Evolutionary conservation across 2,329 filamentous ascomycete species (phyloP).

Genomic region (Fusarium subtropicale): DNA sequence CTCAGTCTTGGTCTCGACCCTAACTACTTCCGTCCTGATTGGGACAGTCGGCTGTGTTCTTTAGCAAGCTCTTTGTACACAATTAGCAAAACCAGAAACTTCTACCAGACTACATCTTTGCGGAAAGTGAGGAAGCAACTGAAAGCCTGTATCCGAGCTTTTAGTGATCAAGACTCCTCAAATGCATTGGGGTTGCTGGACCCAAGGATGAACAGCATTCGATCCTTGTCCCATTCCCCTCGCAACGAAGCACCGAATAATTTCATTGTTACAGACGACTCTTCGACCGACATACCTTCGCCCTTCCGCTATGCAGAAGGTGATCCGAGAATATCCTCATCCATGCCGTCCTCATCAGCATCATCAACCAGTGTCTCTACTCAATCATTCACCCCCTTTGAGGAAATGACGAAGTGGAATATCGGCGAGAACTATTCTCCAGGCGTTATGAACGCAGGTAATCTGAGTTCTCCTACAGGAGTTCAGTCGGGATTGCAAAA

Average conservation of each 20-base stretch:
- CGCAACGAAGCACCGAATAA: slow-evolving; percentile 21
- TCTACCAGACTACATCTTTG: slow-evolving; percentile 44
- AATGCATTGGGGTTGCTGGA: slow-evolving; percentile 38
- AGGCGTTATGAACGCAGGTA: slow-evolving; percentile 33
- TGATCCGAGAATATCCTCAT: slow-evolving; percentile 37
- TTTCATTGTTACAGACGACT: slow-evolving; percentile 18
- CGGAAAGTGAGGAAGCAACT: slow-evolving; percentile 47
- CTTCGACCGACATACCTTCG: slow-evolving; percentile 19
- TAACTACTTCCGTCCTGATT: slow-evolving; percentile 36
- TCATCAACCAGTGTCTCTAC: slow-evolving; percentile 40
- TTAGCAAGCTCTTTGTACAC: slow-evolving; percentile 46
- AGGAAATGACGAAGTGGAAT: slow-evolving; percentile 46
- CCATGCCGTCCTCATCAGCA: slow-evolving; percentile 41
- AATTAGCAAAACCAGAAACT: slow-evolving; percentile 46
- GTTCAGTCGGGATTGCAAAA: slow-evolving; percentile 43
- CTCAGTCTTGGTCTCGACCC: slow-evolving; percentile 35
- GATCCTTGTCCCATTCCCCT: slow-evolving; percentile 42
- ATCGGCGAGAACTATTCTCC: slow-evolving; percentile 42
- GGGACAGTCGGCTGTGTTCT: slow-evolving; percentile 42
- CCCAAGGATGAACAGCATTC: slow-evolving; percentile 28
- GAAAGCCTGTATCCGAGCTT: slow-evolving; percentile 44
- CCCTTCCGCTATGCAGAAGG: slow-evolving; percentile 34
- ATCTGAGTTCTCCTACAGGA: slow-evolving; percentile 27
- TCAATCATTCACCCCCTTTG: slow-evolving; percentile 42
- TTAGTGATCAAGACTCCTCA: slow-evolving; percentile 31